phyloP scores from a whole-genome alignment of 1,284 basidiomycete species.

The Violaceomyces palustris region DNA sequence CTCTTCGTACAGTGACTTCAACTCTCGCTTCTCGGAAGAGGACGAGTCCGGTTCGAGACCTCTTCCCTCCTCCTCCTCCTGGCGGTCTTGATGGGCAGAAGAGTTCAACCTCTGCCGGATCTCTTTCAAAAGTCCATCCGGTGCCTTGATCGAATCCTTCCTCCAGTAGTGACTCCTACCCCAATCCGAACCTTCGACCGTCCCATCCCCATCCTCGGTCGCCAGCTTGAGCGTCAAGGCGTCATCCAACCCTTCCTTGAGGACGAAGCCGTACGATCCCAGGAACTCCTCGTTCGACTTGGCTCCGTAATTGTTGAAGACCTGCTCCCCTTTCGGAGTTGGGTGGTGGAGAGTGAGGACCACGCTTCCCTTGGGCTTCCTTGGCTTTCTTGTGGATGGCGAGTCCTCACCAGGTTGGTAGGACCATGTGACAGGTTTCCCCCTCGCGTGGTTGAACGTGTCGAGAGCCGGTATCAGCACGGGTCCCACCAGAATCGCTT shows the following conservation, averaged over 20 bases:
- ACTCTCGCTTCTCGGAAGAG: neutral
- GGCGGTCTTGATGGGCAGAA: neutral
- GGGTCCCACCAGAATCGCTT: no score
- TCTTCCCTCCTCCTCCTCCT: neutral
- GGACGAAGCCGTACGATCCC: constrained; percentile 38
- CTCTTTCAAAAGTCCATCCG: neutral
- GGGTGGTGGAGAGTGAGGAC: constrained; percentile 4
- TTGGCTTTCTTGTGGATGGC: neutral
- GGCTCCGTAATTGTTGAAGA: constrained; percentile 50
- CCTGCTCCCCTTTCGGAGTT: constrained; percentile 11
- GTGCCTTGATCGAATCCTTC: neutral
- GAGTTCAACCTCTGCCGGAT: neutral
- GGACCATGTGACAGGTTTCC: constrained; percentile 38
- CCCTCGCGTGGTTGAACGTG: constrained; percentile 40
- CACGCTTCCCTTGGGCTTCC: neutral
- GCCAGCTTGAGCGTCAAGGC: constrained; percentile 28
- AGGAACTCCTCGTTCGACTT: constrained; percentile 49
- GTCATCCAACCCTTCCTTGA: constrained; percentile 25
- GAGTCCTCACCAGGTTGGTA: neutral
- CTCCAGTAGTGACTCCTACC: constrained; percentile 14
- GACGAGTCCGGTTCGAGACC: neutral
- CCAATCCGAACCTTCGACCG: neutral
- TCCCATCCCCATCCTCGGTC: no score
- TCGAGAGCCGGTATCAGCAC: constrained; percentile 47
- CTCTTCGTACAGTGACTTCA: constrained; percentile 6